A percentile compares a stretch with the other conserved stretches of the same genome.
Conservation (phyloP, 345 rosid genomes). For the Sapria himalayana region DNA sequence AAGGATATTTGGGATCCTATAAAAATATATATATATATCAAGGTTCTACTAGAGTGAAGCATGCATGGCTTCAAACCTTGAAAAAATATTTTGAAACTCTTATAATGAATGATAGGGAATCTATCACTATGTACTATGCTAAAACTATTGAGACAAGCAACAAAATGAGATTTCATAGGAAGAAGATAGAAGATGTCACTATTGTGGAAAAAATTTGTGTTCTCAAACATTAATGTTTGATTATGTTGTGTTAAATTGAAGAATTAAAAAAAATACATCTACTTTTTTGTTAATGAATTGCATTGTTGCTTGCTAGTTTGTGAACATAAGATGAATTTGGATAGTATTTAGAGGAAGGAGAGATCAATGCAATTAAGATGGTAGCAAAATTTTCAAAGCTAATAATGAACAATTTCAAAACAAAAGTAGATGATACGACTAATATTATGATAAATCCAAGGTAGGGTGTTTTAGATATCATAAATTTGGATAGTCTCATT, state of each 20-base stretch:
- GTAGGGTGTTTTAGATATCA: background rate
- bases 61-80: background rate
- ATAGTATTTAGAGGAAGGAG: background rate
- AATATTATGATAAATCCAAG: background rate
- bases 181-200: constrained; percentile 2
- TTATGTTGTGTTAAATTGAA: background rate
- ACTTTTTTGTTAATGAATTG: background rate
- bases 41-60: too few relatives aligned
- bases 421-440: background rate
- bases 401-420: background rate
- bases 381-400: background rate
- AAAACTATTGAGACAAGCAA: background rate
- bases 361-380: constrained; percentile 2
- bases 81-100: background rate
- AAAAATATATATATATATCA: too few relatives aligned
- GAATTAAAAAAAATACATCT: background rate
- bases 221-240: background rate
- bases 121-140: background rate
- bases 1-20: too few relatives aligned
- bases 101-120: background rate
- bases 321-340: background rate
- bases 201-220: background rate
- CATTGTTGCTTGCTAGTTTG: background rate
- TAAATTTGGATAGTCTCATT: background rate
- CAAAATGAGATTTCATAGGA: background rate